Percentiles rank a stretch among this genome's conserved stretches.
Evolutionary conservation across 2,329 filamentous ascomycete species (phyloP).

Genomic region (Calonectria pteridis): DNA sequence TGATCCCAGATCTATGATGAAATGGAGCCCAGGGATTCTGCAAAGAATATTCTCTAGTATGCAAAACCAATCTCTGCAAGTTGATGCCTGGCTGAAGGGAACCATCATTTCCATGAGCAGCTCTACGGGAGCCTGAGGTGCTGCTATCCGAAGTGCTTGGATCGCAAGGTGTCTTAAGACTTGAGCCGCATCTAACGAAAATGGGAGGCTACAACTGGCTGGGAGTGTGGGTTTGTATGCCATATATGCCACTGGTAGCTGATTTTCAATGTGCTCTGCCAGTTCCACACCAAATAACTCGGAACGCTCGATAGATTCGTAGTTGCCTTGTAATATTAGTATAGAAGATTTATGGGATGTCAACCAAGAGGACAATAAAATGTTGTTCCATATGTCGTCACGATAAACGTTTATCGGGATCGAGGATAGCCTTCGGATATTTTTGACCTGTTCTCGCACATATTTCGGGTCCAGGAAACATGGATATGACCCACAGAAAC

Average conservation of each 20-base stretch:
- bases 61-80: neutral
- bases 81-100: neutral
- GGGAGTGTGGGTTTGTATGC: neutral
- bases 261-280: neutral
- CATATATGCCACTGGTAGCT: neutral
- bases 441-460: neutral
- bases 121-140: neutral
- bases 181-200: neutral
- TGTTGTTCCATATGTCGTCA: neutral
- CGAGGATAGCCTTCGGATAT: neutral
- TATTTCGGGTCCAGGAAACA: neutral
- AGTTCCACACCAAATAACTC: neutral
- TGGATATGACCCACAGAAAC: neutral
- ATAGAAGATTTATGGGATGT: neutral
- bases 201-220: neutral
- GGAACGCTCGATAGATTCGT: neutral
- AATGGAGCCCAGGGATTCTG: neutral
- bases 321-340: neutral
- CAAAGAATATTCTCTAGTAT: neutral
- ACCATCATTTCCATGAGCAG: neutral
- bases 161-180: neutral
- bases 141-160: neutral
- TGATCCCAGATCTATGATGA: neutral
- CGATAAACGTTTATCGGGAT: neutral
- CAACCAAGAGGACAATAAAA: neutral